These are phyloP conservation scores for Trichothecium roseum DNA, from an alignment of 2,329 filamentous ascomycete genomes.

Conservation along the genomic window DNA sequence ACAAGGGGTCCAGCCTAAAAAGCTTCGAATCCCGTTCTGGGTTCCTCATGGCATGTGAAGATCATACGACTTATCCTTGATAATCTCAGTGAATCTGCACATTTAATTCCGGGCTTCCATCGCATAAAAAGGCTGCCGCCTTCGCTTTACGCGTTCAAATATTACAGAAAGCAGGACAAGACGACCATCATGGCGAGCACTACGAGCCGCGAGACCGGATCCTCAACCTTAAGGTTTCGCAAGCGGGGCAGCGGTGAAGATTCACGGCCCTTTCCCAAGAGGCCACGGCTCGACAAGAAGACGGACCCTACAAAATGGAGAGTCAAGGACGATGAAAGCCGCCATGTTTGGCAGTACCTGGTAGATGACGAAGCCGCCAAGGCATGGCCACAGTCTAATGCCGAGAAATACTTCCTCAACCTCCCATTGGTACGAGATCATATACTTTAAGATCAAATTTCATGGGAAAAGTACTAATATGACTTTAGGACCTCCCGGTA, in stretches of 20 bases:
- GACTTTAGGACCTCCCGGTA: slow-evolving; percentile 56
- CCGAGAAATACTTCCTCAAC: slow-evolving; percentile 85
- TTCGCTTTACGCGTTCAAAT: too few species aligned
- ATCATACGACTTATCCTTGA: too few species aligned
- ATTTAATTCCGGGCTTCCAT: too few species aligned
- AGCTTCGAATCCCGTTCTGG: too few species aligned
- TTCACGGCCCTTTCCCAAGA: slow-evolving; percentile 28
- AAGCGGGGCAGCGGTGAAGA: slow-evolving; percentile 31
- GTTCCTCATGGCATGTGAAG: too few species aligned
- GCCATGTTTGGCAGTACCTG: slow-evolving; percentile 92
- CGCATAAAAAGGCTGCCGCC: too few species aligned
- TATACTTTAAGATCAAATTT: background rate
- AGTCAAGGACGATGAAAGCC: slow-evolving; percentile 68
- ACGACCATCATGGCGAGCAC: slow-evolving; percentile 18
- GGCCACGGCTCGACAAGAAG: slow-evolving; percentile 38
- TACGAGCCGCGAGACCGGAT: slow-evolving; percentile 9
- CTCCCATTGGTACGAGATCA: slow-evolving; percentile 55
- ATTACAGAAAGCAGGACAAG: too few species aligned
- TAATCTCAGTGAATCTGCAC: too few species aligned
- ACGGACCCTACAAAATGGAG: slow-evolving; percentile 83
- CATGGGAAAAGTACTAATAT: slow-evolving; percentile 3
- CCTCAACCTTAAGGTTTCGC: slow-evolving; percentile 18
- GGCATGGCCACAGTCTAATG: slow-evolving; percentile 74
- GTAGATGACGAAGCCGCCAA: slow-evolving; percentile 58
- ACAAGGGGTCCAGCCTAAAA: too few species aligned